Percentiles rank a stretch among this genome's conserved stretches.
Conservation (phyloP, 2,329 filamentous ascomycete genomes). For the Fragosphaeria purpurea region DNA sequence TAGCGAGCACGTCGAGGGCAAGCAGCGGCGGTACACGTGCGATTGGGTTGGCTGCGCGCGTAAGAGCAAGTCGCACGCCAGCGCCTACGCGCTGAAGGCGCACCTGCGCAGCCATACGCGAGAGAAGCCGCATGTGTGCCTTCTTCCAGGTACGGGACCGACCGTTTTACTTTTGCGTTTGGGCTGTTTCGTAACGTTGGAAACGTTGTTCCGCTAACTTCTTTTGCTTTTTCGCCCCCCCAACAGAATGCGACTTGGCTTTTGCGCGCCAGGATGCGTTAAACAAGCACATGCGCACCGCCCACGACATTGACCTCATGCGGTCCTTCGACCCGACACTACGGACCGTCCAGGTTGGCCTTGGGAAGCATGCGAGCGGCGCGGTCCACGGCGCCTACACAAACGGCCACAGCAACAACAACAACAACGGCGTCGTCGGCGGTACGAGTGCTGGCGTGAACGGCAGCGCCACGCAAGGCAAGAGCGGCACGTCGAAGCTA, state of each 20-base stretch:
- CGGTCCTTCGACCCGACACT: constrained; percentile 68
- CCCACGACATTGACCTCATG: constrained; percentile 91
- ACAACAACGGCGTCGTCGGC: not conserved
- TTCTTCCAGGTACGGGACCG: constrained; percentile 64
- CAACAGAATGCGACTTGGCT: constrained; percentile 83
- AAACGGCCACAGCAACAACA: constrained; percentile 5
- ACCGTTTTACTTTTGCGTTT: not conserved
- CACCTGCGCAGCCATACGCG: constrained; percentile 97
- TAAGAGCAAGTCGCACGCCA: constrained; percentile 86
- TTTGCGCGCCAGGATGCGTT: constrained; percentile 94
- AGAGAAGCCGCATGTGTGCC: constrained; percentile 97
- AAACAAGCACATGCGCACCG: constrained; percentile 96
- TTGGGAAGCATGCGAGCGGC: too few species aligned
- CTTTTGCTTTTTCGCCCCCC: too few species aligned
- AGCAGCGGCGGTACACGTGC: constrained; percentile 96
- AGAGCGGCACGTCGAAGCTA: constrained; percentile 37
- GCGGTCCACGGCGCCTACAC: not conserved
- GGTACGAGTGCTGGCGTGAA: not conserved
- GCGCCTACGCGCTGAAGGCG: constrained; percentile 88
- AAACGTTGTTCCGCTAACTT: not conserved
- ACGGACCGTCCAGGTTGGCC: constrained; percentile 50
- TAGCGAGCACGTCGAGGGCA: constrained; percentile 83
- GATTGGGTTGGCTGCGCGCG: constrained; percentile 87
- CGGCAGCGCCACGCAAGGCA: constrained; percentile 24
- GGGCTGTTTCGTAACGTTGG: too few species aligned